Evolutionary conservation across 768 basidiomycete species (phyloP), one percentile per base, ranked within the genome.

Genomic region (Dendrothele bispora): DNA sequence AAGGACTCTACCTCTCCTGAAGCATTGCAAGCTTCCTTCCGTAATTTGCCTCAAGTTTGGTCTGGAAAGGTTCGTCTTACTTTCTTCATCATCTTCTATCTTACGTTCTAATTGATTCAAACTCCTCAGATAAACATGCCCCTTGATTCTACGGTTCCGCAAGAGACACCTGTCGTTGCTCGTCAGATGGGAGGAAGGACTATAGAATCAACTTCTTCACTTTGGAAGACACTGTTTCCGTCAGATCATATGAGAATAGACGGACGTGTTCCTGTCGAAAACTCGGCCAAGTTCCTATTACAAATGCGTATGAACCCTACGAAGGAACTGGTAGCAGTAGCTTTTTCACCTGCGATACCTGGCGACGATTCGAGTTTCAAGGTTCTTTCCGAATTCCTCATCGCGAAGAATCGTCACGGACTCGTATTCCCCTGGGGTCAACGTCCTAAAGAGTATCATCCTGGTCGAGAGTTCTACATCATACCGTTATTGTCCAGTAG

Each of bases 381-480:
- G 49, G 67, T 79, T 14, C 66, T 90, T 21, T 78, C 78, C 30
- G 80, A 84, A 39, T 88, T 86, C 52, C 69, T 93, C 42, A 73
- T 84, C 29, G 75, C 75, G 1, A 91, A 90, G 73, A 93, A 91
- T 43, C 91, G 91, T 18, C 89, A 93, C 61, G 91, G 88, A 8
- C 75, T 93, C 18, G 79, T 91, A 17, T 91, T 92, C 53, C 91
- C 91, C 7, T 93, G 91, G 91, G 87, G 90, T 1, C 72, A 72
- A 39, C 77, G 80, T 32, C 84, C 88, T 7, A 84, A 86, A 54
- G 85, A 91, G 10, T 68, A 79, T 57, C 75, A 80, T 47, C 86
- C 88, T 32, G 92, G 91, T 27, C 86, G 88, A 47, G 93, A 95
- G 61, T 67, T 95, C 28, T 95, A 95, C 57, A 79, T 95, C 55